Evolutionary conservation across 1,284 basidiomycete species (phyloP).

Genomic region (Sanghuangporus sanghuang): DNA sequence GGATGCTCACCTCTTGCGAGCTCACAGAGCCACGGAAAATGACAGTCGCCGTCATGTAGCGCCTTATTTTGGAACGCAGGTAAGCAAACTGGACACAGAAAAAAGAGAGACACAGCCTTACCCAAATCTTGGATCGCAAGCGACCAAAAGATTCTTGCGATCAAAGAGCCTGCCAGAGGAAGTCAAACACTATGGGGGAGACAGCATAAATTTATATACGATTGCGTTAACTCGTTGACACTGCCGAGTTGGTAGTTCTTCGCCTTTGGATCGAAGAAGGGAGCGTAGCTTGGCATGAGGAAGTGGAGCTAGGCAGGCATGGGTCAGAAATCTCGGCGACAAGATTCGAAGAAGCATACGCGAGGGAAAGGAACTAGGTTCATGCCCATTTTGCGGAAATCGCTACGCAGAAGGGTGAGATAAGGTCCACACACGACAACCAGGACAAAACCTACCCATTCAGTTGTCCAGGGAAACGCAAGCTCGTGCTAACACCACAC

Average conservation of each 20-base stretch:
- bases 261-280: constrained; percentile 62
- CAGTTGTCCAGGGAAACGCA: constrained; percentile 92
- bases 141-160: constrained; percentile 74
- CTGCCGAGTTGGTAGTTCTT: constrained; percentile 59
- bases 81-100: not conserved
- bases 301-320: constrained; percentile 66
- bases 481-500: constrained; percentile 85
- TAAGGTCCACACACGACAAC: not conserved
- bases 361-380: constrained; percentile 94
- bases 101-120: constrained; percentile 30
- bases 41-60: constrained; percentile 82
- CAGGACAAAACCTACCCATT: constrained; percentile 53
- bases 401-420: constrained; percentile 41
- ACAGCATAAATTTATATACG: constrained; percentile 37
- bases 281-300: constrained; percentile 85
- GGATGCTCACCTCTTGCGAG: constrained; percentile 66
- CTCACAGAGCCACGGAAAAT: constrained; percentile 84
- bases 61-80: constrained; percentile 33
- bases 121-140: constrained; percentile 80
- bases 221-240: constrained; percentile 64
- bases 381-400: constrained; percentile 89
- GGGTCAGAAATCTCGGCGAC: not conserved
- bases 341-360: constrained; percentile 34
- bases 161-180: constrained; percentile 63
- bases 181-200: not conserved